Evolutionary conservation across 2,329 filamentous ascomycete species (phyloP).

Genomic region (Hypomyces perniciosus): DNA sequence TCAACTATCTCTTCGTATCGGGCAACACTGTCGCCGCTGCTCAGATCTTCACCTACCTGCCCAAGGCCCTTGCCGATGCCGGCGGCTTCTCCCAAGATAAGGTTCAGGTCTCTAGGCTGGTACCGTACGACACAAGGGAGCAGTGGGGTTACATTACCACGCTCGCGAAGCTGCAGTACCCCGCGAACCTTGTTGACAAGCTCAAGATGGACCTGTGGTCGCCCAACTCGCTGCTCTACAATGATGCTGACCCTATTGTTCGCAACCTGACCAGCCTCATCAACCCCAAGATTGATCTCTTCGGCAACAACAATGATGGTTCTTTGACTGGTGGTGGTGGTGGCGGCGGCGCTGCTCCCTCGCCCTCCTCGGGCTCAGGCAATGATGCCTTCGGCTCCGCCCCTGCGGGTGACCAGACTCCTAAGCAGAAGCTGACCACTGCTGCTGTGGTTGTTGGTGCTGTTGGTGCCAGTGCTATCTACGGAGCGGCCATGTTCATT

Average conservation of each 20-base stretch:
- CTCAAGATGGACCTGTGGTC: conserved; percentile 65
- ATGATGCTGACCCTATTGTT: conserved; percentile 59
- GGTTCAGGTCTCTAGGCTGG: conserved; percentile 63
- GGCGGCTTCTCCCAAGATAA: conserved; percentile 49
- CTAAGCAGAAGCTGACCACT: conserved; percentile 56
- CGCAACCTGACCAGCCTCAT: conserved; percentile 71
- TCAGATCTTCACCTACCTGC: conserved; percentile 79
- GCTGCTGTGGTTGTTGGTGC: conserved; percentile 71
- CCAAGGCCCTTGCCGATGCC: conserved; percentile 61
- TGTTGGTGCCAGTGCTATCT: conserved; percentile 73
- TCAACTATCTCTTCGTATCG: conserved; percentile 83
- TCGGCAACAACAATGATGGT: conserved; percentile 33
- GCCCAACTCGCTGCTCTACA: conserved; percentile 69
- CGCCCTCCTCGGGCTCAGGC: conserved; percentile 7
- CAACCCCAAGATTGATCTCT: conserved; percentile 63
- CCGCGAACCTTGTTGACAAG: conserved; percentile 59
- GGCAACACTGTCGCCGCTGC: conserved; percentile 63
- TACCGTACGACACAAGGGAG: conserved; percentile 66
- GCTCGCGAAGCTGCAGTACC: conserved; percentile 62
- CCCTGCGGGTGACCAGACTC: conserved; percentile 44
- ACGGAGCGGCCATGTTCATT: conserved; percentile 91
- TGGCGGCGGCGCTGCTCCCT: neutral
- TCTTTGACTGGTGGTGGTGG: conserved; percentile 23
- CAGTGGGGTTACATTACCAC: conserved; percentile 76
- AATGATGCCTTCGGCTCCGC: conserved; percentile 38